These are phyloP conservation scores for Oryza glaberrima DNA, from an alignment of 176 grass and related monocot genomes.

Conservation along the genomic window DNA sequence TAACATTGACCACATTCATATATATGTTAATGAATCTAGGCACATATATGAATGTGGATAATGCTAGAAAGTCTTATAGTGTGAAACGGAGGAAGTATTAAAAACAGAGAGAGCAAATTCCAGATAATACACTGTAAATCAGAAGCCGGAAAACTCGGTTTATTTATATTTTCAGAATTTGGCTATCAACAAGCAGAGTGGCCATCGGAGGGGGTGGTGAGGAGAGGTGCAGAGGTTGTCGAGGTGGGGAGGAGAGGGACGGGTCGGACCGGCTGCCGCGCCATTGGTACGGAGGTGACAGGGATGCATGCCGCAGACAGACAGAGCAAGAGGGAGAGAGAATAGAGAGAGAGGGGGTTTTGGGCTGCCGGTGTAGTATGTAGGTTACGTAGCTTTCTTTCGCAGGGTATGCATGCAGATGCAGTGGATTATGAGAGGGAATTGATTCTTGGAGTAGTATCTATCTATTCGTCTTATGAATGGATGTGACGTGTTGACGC, in stretches of 20 bases:
- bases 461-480: not conserved
- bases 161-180: no score
- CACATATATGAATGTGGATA: no score
- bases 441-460: not conserved
- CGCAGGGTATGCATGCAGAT: not conserved
- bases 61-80: no score
- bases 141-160: no score
- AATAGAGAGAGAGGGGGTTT: not conserved
- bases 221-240: not conserved
- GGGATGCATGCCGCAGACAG: not conserved
- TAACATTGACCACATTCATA: no score
- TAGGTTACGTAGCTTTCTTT: slow-evolving; percentile 36
- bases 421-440: not conserved
- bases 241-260: not conserved
- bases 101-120: no score
- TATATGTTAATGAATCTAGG: no score
- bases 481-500: not conserved
- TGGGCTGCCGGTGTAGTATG: no score
- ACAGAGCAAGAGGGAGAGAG: not conserved
- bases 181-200: no score
- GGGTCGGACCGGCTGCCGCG: not conserved
- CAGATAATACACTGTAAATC: no score
- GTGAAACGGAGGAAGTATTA: no score
- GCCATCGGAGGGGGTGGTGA: not conserved
- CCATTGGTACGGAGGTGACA: slow-evolving; percentile 14